These are phyloP conservation scores for Mortierella hygrophila DNA, from an alignment of 192 early-diverging fungal genomes.

Conservation along the genomic window DNA sequence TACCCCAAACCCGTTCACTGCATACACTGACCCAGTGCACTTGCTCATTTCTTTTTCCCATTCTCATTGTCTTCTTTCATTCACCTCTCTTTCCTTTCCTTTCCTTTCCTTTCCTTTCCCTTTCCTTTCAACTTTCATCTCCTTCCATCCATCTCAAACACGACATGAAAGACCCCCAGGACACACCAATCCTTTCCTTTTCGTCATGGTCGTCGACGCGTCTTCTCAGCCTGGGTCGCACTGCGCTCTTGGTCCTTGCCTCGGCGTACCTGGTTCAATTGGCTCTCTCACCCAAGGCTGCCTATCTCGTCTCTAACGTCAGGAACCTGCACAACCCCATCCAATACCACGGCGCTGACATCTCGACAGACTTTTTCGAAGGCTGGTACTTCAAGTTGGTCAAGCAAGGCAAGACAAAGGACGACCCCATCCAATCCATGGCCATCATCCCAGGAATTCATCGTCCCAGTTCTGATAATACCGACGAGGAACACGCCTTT, in stretches of 20 bases:
- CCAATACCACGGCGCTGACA: constrained; percentile 51
- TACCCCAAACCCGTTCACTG: background rate
- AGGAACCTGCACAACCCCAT: constrained; percentile 30
- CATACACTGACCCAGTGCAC: background rate
- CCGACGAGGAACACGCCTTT: constrained; percentile 55
- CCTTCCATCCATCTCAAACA: background rate
- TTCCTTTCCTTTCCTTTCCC: background rate
- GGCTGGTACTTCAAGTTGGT: constrained; percentile 64
- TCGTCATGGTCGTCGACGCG: background rate
- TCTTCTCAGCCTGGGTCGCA: background rate
- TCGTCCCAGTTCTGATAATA: constrained; percentile 16
- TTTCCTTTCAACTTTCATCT: constrained; percentile 7
- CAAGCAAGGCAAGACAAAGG: constrained; percentile 4
- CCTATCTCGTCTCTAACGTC: constrained; percentile 43
- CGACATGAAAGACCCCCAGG: background rate
- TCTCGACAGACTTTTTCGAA: constrained; percentile 54
- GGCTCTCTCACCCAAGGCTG: background rate
- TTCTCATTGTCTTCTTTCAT: background rate
- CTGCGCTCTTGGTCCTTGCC: constrained; percentile 19
- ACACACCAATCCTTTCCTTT: background rate
- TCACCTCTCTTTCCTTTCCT: background rate
- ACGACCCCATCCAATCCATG: constrained; percentile 24
- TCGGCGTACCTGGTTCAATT: constrained; percentile 18
- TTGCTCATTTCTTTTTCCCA: background rate
- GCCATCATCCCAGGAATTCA: constrained; percentile 60